Evolutionary conservation across 352 stramenopile species (phyloP), one percentile per base, ranked within the genome.

Genomic region (Globisporangium rhizosaccharum): DNA sequence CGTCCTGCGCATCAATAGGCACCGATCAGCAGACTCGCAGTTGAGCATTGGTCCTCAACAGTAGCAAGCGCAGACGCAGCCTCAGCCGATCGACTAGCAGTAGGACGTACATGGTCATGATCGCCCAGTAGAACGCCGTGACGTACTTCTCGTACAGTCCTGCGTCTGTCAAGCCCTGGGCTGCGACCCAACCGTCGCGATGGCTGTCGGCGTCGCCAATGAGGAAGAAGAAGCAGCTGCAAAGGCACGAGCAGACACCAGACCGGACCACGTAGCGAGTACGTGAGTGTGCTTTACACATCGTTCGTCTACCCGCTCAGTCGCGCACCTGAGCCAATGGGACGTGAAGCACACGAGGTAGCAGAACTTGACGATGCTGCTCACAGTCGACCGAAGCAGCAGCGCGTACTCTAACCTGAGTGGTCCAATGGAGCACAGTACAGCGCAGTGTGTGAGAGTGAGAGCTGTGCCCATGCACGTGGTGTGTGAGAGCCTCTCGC

Each of bases 351-450:
- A 60, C 4, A 90, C 81, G 51, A 87, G 76, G 39, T 89, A 75
- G 59, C 70, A 75, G 50, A 87, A 90, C 56, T 84, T 84, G 59
- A 88, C 68, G 46, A 87, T 69, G 2, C 72, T 74, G 47, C 72
- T 85, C 20, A 90, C 68, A 3, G 81, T 88, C 36, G 78, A 90
- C 15, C 82, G 82, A 50, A 91, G 83, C 54, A 91, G 76, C 54
- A 91, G 53, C 11, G 79, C 72, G 50, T 87, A 67, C 45, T 67
- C 61, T 55, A 67, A 51, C 26, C 61, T 67, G 51, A 18, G 28
- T 25, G 9, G 25, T 3, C 8, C 37, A 39, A 1, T 6, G n/a
- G 0, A 42, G 26, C 17, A 30, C 11, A 63, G 18, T 42, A 52
- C 4, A 12, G 4, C 23, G 6, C 46, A 8, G 23, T n/a, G 18